Percentiles rank a stretch among this genome's conserved stretches.
Conservation (phyloP, 208 protist species). For the Angomonas desouzai region DNA sequence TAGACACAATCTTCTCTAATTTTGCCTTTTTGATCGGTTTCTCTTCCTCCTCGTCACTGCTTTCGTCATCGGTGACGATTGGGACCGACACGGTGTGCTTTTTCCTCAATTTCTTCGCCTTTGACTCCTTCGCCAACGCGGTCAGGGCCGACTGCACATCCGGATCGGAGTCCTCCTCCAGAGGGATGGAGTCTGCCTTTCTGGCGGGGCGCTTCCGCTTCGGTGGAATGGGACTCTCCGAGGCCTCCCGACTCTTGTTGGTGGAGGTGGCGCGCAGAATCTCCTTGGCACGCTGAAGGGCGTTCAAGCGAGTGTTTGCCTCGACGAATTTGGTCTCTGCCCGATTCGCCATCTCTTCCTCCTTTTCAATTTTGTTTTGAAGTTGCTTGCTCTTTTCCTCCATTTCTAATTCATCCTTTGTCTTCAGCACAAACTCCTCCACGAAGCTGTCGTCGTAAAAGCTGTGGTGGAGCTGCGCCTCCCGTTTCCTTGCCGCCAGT, state of each 20-base stretch:
- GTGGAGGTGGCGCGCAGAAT: conserved; percentile 48
- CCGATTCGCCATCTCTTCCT: conserved; percentile 30
- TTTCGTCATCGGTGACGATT: conserved; percentile 34
- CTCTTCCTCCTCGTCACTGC: conserved; percentile 18
- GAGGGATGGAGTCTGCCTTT: conserved; percentile 22
- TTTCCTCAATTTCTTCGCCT: conserved; percentile 14
- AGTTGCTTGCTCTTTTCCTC: conserved; percentile 33
- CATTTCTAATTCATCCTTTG: conserved; percentile 37
- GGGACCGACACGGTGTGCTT: conserved; percentile 29
- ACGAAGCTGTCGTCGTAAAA: conserved; percentile 91
- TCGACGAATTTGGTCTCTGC: conserved; percentile 40
- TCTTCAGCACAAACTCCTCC: conserved; percentile 75
- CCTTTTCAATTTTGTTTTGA: conserved; percentile 35
- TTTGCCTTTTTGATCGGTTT: conserved; percentile 31
- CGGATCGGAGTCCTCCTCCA: conserved; percentile 51
- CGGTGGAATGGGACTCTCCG: conserved; percentile 41
- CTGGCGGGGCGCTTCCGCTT: conserved; percentile 1
- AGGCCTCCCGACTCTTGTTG: conserved; percentile 29
- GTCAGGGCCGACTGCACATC: conserved; percentile 50
- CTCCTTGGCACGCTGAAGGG: conserved; percentile 72
- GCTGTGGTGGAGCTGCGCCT: conserved; percentile 78
- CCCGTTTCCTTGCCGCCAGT: conserved; percentile 49
- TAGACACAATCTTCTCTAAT: conserved; percentile 68
- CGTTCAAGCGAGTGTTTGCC: conserved; percentile 48
- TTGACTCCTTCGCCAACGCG: conserved; percentile 27